Evolutionary conservation across 2,329 filamentous ascomycete species (phyloP), one percentile per base, ranked within the genome.

Genomic region (Aspergillus quadrilineatus): DNA sequence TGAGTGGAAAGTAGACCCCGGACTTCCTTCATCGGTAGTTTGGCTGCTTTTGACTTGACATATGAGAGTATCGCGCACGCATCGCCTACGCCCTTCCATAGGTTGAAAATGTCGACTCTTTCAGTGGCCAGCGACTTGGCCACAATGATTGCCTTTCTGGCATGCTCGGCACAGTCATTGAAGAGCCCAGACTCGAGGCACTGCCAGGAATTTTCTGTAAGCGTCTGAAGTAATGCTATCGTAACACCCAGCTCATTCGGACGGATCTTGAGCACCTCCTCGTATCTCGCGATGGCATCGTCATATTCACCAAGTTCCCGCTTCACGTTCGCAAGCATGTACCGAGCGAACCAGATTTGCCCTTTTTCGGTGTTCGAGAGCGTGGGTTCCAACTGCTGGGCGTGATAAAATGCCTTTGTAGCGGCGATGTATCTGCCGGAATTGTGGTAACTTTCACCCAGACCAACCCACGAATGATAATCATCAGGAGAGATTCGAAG

Each of bases 361-460:
- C 83, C 85, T 17, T 78, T 69, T 34, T 84, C 79, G 45, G 82
- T 73, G 67, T 81, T 68, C n/a, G 79, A 72, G 0, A 82, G 72
- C 1, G 81, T 79, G 29, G 84, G 80, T 60, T 93, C 89, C 4
- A 96, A 80, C 53, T 83, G 84, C 68, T 93, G 87, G 0, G 93
- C 94, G 67, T 96, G 89, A 34, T 89, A 80, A 63, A 97, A 94
- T 0, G 94, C 92, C 68, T 94, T 93, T 3, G 89, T 90, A 0
- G 94, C 93, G n/a, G 94, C 93, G 58, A 97, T 89, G 68, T 95
- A 95, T 60, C 93, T 84, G 8, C 94, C 93, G 14, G 92, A 96
- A 64, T 90, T 94, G 70, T 97, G 89, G 68, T 99, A 99, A 68
- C 92, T 96, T 75, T 99, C 94, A n/a, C 93, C 94, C 1, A 99